phyloP scores from a whole-genome alignment of 192 early-diverging fungal genomes.

The Oehlia diaphana region DNA sequence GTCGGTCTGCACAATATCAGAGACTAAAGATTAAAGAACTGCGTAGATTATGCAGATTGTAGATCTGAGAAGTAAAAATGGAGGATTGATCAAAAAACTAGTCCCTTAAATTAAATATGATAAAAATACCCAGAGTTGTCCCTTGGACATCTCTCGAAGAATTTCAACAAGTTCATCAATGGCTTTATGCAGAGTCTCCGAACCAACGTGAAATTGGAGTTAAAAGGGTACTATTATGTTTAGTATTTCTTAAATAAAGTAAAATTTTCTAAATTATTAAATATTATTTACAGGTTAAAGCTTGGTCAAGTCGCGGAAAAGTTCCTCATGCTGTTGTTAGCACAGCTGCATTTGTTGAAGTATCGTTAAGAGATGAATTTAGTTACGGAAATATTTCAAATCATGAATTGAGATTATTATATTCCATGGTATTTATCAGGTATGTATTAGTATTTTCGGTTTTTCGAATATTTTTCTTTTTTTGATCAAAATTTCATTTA shows the following conservation, averaged over 20 bases:
- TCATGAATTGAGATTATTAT: constrained; percentile 25
- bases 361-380: constrained; percentile 48
- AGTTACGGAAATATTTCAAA: neutral
- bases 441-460: neutral
- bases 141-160: constrained; percentile 63
- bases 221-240: constrained; percentile 48
- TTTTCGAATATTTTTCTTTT: neutral
- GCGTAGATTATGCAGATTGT: neutral
- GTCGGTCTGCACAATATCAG: too few relatives aligned
- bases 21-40: too few relatives aligned
- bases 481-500: neutral
- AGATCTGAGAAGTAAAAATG: neutral
- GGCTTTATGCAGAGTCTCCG: constrained; percentile 48
- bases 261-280: neutral
- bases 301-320: constrained; percentile 66
- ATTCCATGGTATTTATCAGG: constrained; percentile 24
- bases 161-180: constrained; percentile 55
- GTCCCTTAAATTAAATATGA: neutral
- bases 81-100: neutral
- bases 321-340: constrained; percentile 61
- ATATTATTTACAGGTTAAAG: constrained; percentile 53
- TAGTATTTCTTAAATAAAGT: neutral
- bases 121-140: constrained; percentile 47
- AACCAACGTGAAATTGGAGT: constrained; percentile 45
- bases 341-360: constrained; percentile 61